Base-by-base conservation (phyloP, 805 yeast species). In the Zygosaccharomyces rouxii region DNA sequence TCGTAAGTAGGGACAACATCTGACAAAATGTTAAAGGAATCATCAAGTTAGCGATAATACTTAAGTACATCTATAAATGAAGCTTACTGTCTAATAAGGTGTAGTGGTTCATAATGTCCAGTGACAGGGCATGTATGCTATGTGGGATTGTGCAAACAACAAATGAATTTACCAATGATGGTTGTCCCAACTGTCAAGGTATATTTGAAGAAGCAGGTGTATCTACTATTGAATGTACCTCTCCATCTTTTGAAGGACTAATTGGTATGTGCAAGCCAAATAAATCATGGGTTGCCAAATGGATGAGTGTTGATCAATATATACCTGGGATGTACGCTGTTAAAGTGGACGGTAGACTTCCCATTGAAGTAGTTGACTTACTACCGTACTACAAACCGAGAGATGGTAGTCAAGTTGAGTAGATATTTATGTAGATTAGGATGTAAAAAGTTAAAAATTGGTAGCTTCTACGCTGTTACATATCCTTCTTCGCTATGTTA, bases 141-240 rank as follows among this genome's bases (percentile, higher is more conserved):
- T 92, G 99, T 70, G 98, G 97, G 3, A 77, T 92, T 47, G 87
- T 92, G 47, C 95, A 88, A 62, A 81, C 96, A 4, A 78, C 85
- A 57, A 78, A 74, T 49, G 86, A 81, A 60, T 94, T 94, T 66
- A 80, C 86, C 43, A 83, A 82, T 49, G 80, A 80, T 16, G 98
- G 98, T 5, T 92, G 99, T 69, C 98, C 99, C 11, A 92, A 92
- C 74, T 92, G 99, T 71, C 98, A 89, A 61, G 82, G 90, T 46
- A 80, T 92, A 25, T 76, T 92, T 60, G 89, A 86, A 56, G 84
- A 81, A 60, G 83, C 83, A 51, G 97, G 94, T 60, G 95, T 89
- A 45, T 81, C 85, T 16, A 79, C 88, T 31, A 86, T 86, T 44
- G 96, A 89, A 62, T 89, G 96, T 67, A 94, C 98, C 5, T 89